These are phyloP conservation scores for Parmales sp. DNA, from an alignment of 108 stramenopile genomes.

Conservation along the genomic window DNA sequence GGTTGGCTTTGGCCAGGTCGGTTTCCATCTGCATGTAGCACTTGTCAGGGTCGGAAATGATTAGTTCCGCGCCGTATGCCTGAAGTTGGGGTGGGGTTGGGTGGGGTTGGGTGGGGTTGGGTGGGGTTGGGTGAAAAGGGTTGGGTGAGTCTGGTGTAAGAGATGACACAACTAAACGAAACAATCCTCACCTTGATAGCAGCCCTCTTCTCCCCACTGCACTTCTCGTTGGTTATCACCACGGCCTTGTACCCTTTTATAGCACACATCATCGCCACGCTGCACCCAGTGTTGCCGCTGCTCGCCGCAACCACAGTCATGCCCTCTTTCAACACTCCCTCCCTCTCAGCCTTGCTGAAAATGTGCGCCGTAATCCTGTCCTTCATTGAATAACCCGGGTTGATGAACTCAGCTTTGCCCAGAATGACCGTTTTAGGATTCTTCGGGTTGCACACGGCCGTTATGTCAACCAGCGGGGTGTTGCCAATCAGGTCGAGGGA, in stretches of 20 bases:
- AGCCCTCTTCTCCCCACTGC: constrained; percentile 17
- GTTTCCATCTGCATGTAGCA: constrained; percentile 18
- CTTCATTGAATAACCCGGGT: constrained; percentile 45
- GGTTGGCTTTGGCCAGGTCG: constrained; percentile 2
- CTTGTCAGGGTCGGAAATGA: not conserved
- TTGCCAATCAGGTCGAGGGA: constrained; percentile 13
- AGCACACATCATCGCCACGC: constrained; percentile 35
- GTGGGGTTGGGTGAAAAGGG: too few relatives aligned
- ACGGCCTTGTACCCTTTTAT: constrained; percentile 37
- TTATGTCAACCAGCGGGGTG: constrained; percentile 16
- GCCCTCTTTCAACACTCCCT: constrained; percentile 13
- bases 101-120: too few relatives aligned
- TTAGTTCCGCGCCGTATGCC: constrained; percentile 17
- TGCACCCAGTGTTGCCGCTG: constrained; percentile 46
- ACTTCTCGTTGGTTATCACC: constrained; percentile 30
- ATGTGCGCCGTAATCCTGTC: constrained; percentile 40
- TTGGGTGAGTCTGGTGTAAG: too few relatives aligned
- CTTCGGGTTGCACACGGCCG: not conserved
- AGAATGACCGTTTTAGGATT: constrained; percentile 11
- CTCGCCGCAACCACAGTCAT: constrained; percentile 47
- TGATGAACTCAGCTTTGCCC: constrained; percentile 31
- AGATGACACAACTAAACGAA: too few relatives aligned
- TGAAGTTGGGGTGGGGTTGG: constrained; percentile 3
- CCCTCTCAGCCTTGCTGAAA: constrained; percentile 28
- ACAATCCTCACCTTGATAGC: too few relatives aligned